phyloP scores from a whole-genome alignment of 805 yeast genomes.

The Blastobotrys americana region DNA sequence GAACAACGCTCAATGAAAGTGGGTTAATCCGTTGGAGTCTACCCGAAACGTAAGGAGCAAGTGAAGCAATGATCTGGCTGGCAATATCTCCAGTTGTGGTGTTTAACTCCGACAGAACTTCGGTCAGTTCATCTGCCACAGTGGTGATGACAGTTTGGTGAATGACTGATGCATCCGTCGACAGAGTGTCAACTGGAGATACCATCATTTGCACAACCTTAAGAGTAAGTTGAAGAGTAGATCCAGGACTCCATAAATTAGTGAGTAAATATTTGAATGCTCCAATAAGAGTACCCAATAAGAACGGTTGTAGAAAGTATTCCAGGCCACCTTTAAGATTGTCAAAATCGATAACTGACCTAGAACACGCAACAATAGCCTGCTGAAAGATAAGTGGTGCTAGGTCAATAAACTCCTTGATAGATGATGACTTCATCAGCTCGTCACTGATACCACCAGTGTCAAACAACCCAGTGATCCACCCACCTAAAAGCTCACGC shows the following conservation, averaged over 20 bases:
- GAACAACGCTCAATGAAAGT: conserved; percentile 10
- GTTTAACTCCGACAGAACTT: conserved; percentile 14
- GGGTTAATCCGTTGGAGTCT: conserved; percentile 2
- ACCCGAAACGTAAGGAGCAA: conserved; percentile 13
- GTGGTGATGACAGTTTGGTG: conserved; percentile 36
- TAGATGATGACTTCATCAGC: conserved; percentile 55
- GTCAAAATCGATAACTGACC: conserved; percentile 49
- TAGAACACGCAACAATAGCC: conserved; percentile 53
- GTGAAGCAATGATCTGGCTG: conserved; percentile 11
- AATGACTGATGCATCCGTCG: conserved; percentile 41
- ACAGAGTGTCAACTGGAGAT: conserved; percentile 34
- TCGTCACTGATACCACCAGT: conserved; percentile 83
- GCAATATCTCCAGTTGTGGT: conserved; percentile 10
- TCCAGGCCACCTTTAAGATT: conserved; percentile 73
- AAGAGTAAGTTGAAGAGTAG: conserved; percentile 31
- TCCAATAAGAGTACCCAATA: conserved; percentile 51
- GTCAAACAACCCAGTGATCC: conserved; percentile 78
- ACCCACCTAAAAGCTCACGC: conserved; percentile 43
- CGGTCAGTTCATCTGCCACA: conserved; percentile 24
- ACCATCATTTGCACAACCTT: conserved; percentile 37
- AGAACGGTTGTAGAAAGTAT: conserved; percentile 74
- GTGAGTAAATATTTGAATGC: conserved; percentile 45
- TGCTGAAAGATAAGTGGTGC: conserved; percentile 72
- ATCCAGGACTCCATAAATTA: conserved; percentile 33
- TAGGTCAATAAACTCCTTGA: conserved; percentile 59